phyloP scores from a whole-genome alignment of 495 filamentous ascomycete genomes.

The Penicillium coffeae region DNA sequence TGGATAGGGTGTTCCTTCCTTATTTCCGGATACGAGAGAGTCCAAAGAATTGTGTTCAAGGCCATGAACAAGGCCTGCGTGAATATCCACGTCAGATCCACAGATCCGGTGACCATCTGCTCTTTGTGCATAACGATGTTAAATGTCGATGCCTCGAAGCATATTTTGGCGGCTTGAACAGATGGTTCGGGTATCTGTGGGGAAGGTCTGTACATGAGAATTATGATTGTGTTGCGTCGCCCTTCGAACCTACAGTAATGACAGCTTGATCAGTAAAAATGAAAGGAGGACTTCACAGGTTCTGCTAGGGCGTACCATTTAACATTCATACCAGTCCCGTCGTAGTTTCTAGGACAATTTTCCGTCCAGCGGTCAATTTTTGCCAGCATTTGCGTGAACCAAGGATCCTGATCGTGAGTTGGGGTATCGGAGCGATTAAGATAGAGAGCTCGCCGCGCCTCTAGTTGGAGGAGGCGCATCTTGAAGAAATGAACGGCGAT shows the following conservation, averaged over 20 bases:
- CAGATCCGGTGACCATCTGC: conserved; percentile 66
- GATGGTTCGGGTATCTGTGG: conserved; percentile 87
- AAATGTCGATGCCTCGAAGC: conserved; percentile 74
- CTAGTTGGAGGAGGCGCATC: conserved; percentile 83
- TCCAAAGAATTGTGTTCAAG: conserved; percentile 84
- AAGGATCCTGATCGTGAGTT: conserved; percentile 70
- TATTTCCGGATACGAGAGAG: conserved; percentile 77
- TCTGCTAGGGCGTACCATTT: conserved; percentile 47
- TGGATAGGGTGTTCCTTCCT: conserved; percentile 63
- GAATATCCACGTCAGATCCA: conserved; percentile 91
- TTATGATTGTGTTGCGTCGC: conserved; percentile 76
- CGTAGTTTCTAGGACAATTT: conserved; percentile 56
- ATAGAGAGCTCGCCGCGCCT: conserved; percentile 80
- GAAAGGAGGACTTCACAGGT: background rate
- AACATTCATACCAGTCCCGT: conserved; percentile 61
- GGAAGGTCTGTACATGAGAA: conserved; percentile 80
- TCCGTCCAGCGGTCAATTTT: conserved; percentile 73
- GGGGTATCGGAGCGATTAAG: conserved; percentile 71
- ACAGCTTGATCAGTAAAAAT: conserved; percentile 9
- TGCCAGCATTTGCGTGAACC: conserved; percentile 75
- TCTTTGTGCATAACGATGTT: conserved; percentile 74
- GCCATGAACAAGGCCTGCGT: conserved; percentile 81
- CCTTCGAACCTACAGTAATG: conserved; percentile 60
- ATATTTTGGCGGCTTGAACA: conserved; percentile 63
- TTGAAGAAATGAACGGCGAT: conserved; percentile 88